Evolutionary conservation across 2,329 filamentous ascomycete genomes (phyloP).

Genomic region (Graphilbum ipis-grandicollis): DNA sequence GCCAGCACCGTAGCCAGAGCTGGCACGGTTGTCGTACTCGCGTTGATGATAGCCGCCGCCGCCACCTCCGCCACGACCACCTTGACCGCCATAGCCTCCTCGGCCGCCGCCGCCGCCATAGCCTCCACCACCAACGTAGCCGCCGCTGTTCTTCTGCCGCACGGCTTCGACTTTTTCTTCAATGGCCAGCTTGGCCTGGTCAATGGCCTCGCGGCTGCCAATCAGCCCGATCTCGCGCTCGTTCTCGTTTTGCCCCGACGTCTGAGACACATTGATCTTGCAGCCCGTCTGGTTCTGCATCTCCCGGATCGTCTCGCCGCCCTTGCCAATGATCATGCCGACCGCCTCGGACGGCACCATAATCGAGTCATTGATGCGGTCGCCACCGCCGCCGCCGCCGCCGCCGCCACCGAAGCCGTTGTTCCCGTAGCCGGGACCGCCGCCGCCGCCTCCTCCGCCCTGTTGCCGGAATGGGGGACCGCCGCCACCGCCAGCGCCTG

Average conservation of each 20-base stretch:
- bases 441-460: constrained; percentile 18
- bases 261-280: constrained; percentile 86
- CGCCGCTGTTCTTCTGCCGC: constrained; percentile 35
- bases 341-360: constrained; percentile 80
- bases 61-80: too few relatives aligned
- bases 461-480: constrained; percentile 11
- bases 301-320: constrained; percentile 83
- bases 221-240: constrained; percentile 79
- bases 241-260: constrained; percentile 57
- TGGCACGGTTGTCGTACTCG: constrained; percentile 21
- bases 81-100: constrained; percentile 36
- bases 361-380: constrained; percentile 69
- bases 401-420: constrained; percentile 21
- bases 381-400: constrained; percentile 24
- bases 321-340: constrained; percentile 93
- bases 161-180: constrained; percentile 86
- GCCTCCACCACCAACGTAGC: constrained; percentile 25
- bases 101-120: constrained; percentile 23
- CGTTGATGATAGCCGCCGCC: constrained; percentile 32
- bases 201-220: constrained; percentile 60
- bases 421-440: constrained; percentile 16
- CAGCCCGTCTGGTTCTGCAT: constrained; percentile 79
- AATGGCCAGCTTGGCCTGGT: constrained; percentile 66
- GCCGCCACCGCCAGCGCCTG: constrained; percentile 9
- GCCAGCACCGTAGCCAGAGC: constrained; percentile 25